Evolutionary conservation across 1,139 yeast species (phyloP).

Genomic region (Yamadazyma diddensiae): DNA sequence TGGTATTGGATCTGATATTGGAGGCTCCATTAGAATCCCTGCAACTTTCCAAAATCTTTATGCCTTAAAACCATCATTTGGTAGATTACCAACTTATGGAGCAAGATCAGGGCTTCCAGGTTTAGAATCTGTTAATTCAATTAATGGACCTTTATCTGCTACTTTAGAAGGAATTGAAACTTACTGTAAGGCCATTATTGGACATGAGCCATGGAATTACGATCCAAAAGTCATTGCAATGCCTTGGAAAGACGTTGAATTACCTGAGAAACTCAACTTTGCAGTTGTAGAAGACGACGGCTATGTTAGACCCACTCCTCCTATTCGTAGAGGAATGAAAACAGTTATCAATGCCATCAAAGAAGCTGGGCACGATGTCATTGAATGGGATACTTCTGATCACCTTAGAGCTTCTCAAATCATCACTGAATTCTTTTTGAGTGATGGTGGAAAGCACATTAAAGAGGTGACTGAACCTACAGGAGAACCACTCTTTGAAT

Average conservation of each 20-base stretch:
- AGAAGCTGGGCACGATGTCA: constrained; percentile 57
- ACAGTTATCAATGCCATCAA: constrained; percentile 21
- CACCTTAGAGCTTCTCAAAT: constrained; percentile 36
- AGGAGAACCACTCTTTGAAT: constrained; percentile 47
- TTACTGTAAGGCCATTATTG: constrained; percentile 26
- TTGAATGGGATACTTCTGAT: constrained; percentile 51
- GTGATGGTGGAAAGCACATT: constrained; percentile 45
- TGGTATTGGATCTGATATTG: constrained; percentile 60
- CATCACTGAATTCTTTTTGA: constrained; percentile 36
- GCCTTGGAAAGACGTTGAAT: constrained; percentile 28
- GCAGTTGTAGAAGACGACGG: constrained; percentile 33
- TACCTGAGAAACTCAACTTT: constrained; percentile 26
- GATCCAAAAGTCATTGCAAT: constrained; percentile 31
- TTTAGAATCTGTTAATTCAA: constrained; percentile 39
- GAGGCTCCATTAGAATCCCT: constrained; percentile 54
- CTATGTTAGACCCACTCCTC: constrained; percentile 36
- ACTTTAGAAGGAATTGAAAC: constrained; percentile 26
- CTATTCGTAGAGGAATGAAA: constrained; percentile 28
- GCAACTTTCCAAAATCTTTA: constrained; percentile 45
- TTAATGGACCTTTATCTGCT: constrained; percentile 33
- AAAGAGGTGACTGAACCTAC: constrained; percentile 26
- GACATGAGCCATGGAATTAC: constrained; percentile 26
- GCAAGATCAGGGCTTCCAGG: constrained; percentile 55
- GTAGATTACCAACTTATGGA: constrained; percentile 50
- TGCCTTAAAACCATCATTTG: constrained; percentile 45